A percentile compares a stretch with the other conserved stretches of the same genome.
These are phyloP conservation scores for Ceratocystis eucalypticola DNA, from an alignment of 2,329 filamentous ascomycete species.

Conservation along the genomic window DNA sequence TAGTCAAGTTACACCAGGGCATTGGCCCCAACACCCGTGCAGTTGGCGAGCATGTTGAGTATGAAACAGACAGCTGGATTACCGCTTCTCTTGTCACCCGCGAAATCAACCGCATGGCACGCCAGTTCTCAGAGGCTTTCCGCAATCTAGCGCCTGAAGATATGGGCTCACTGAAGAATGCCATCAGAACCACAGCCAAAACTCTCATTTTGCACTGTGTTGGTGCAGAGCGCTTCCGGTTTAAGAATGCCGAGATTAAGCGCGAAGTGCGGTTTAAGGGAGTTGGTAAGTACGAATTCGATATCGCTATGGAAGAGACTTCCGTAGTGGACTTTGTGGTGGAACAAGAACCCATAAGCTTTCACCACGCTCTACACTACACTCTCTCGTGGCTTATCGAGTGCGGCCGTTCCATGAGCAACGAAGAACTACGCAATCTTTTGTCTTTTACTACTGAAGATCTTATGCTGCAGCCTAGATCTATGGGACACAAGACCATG, in stretches of 20 bases:
- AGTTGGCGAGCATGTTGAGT: conserved; percentile 91
- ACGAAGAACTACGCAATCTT: conserved; percentile 51
- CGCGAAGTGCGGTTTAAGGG: conserved; percentile 72
- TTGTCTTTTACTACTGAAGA: conserved; percentile 60
- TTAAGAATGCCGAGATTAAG: conserved; percentile 77
- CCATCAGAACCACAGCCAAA: conserved; percentile 63
- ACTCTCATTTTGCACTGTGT: conserved; percentile 79
- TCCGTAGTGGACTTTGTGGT: conserved; percentile 76
- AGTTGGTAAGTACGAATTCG: conserved; percentile 67
- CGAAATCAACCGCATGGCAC: conserved; percentile 85
- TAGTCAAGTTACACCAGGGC: conserved; percentile 91
- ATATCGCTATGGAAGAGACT: conserved; percentile 42
- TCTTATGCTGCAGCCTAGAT: conserved; percentile 49
- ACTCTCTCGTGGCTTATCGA: conserved; percentile 93
- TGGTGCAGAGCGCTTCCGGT: conserved; percentile 75
- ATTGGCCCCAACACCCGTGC: conserved; percentile 89
- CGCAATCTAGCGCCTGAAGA: conserved; percentile 53
- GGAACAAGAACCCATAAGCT: conserved; percentile 82
- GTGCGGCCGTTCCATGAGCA: conserved; percentile 62
- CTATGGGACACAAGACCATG: conserved; percentile 46
- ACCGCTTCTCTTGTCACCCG: conserved; percentile 86
- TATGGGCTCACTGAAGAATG: conserved; percentile 50
- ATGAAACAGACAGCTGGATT: conserved; percentile 97
- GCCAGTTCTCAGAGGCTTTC: conserved; percentile 81
- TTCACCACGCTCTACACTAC: conserved; percentile 94